phyloP scores from a whole-genome alignment of 495 filamentous ascomycete species.

The Talaromyces stipitatus region DNA sequence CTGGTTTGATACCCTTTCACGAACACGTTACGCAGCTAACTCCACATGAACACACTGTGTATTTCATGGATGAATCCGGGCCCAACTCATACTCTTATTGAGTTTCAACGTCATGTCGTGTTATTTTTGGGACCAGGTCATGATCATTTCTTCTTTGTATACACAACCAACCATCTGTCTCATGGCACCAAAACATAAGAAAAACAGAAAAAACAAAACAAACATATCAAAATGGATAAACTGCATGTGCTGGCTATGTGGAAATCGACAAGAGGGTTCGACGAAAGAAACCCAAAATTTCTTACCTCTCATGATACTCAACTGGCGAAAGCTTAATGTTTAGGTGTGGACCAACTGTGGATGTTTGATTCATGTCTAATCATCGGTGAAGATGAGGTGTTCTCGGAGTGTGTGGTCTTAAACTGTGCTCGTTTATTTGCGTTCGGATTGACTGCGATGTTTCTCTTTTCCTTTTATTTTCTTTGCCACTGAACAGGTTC shows the following conservation, averaged over 20 bases:
- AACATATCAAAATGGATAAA: neutral
- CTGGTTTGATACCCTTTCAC: constrained; percentile 4
- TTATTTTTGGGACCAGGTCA: neutral
- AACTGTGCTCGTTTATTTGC: constrained; percentile 16
- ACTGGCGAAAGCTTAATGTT: constrained; percentile 4
- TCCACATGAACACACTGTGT: neutral
- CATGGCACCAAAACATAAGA: neutral
- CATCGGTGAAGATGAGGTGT: constrained; percentile 39
- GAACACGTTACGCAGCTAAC: neutral
- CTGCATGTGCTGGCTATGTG: neutral
- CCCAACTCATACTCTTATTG: neutral
- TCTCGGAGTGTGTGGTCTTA: constrained; percentile 32
- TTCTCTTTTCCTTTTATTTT: constrained; percentile 16
- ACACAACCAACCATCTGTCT: neutral
- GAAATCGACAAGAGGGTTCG: neutral
- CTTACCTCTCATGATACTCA: neutral
- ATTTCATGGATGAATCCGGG: neutral
- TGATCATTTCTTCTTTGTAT: neutral
- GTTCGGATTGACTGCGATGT: constrained; percentile 6
- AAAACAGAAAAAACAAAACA: neutral
- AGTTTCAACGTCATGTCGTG: neutral
- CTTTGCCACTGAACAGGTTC: constrained; percentile 17
- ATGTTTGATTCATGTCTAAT: constrained; percentile 32
- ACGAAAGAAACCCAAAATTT: neutral
- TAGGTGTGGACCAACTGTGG: constrained; percentile 2